A percentile compares a stretch with the other conserved stretches of the same genome.
These are phyloP conservation scores for Vitellaria paradoxa DNA, from an alignment of 179 eudicot genomes.

Conservation along the genomic window DNA sequence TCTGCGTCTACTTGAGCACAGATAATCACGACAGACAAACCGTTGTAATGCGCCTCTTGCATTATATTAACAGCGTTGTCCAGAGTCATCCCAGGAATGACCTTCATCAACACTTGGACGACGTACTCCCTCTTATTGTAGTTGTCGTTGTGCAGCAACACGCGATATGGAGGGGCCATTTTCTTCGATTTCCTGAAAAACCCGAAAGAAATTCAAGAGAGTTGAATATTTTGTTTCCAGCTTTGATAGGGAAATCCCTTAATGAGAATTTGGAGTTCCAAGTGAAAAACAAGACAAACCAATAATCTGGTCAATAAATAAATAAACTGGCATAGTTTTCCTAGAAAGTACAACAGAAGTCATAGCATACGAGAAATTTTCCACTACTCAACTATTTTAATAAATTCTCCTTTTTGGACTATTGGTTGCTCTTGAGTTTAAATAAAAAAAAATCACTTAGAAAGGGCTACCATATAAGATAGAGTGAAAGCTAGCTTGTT, in stretches of 20 bases:
- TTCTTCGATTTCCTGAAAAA: slow-evolving; percentile 73
- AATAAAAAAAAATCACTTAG: no score
- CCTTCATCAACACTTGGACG: slow-evolving; percentile 93
- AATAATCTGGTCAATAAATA: not conserved
- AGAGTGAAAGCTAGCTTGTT: no score
- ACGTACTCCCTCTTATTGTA: slow-evolving; percentile 92
- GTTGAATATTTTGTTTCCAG: not conserved
- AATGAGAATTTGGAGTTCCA: not conserved
- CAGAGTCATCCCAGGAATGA: slow-evolving; percentile 90
- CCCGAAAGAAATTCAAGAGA: not conserved
- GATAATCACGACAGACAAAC: slow-evolving; percentile 75
- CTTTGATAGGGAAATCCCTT: not conserved
- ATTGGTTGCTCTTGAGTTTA: no score
- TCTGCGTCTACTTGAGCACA: slow-evolving; percentile 94
- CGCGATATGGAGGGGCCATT: slow-evolving; percentile 92
- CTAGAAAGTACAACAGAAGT: no score
- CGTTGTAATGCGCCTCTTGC: slow-evolving; percentile 94
- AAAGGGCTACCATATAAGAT: no score
- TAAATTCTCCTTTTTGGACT: no score
- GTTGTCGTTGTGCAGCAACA: slow-evolving; percentile 88
- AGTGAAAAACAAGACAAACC: not conserved
- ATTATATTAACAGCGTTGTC: slow-evolving; percentile 91
- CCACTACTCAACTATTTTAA: no score
- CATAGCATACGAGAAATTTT: no score
- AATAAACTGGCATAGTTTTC: no score